Percentiles rank a stretch among this genome's conserved stretches.
These are phyloP conservation scores for Xylaria sp. DNA, from an alignment of 2,329 filamentous ascomycete species.

Conservation along the genomic window DNA sequence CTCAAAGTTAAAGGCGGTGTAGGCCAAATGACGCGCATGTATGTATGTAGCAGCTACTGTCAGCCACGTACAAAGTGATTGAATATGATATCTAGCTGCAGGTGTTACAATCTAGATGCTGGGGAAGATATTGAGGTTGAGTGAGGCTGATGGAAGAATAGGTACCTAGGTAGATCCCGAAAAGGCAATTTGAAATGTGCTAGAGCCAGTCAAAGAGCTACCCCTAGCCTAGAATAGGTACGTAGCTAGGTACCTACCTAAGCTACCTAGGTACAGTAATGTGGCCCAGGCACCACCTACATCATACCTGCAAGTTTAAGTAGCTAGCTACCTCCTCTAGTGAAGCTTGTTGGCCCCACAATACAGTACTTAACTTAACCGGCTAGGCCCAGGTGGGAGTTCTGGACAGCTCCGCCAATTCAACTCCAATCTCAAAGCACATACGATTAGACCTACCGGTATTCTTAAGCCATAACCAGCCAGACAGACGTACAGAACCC, in stretches of 20 bases:
- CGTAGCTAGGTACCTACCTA: constrained; percentile 9
- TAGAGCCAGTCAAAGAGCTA: constrained; percentile 17
- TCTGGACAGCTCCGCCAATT: constrained; percentile 17
- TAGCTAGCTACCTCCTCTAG: not conserved
- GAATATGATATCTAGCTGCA: not conserved
- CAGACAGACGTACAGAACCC: not conserved
- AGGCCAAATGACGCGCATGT: not conserved
- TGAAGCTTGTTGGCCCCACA: not conserved
- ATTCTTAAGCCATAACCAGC: constrained; percentile 8
- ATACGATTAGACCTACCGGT: not conserved
- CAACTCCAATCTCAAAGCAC: constrained; percentile 6
- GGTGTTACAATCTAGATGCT: no score
- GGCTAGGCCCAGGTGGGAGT: not conserved
- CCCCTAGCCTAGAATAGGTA: not conserved
- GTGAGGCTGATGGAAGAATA: constrained; percentile 19
- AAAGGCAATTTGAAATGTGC: constrained; percentile 28
- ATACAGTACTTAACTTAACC: not conserved
- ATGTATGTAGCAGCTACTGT: not conserved
- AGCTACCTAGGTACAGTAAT: not conserved
- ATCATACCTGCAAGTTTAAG: not conserved
- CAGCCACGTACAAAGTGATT: not conserved
- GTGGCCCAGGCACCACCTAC: no score
- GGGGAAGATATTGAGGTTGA: not conserved
- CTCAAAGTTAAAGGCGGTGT: not conserved
- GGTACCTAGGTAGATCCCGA: constrained; percentile 20